A percentile compares a stretch with the other conserved stretches of the same genome.
Evolutionary conservation across 805 yeast species (phyloP).

Genomic region (Candida verbasci): DNA sequence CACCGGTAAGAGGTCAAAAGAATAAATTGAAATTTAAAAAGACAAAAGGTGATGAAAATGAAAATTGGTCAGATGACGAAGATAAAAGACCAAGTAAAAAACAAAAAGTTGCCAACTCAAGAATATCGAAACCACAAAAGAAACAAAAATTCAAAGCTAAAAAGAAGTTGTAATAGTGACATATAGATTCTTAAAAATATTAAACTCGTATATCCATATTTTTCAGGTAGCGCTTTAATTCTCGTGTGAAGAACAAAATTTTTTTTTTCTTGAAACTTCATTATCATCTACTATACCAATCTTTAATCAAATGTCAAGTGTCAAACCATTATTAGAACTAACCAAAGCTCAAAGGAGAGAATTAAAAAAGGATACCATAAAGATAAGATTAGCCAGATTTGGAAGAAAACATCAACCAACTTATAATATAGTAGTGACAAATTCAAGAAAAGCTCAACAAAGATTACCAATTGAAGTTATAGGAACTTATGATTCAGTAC

Average conservation of each 20-base stretch:
- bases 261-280: not conserved
- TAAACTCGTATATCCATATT: not conserved
- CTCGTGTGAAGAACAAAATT: constrained; percentile 1
- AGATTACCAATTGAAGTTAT: constrained; percentile 89
- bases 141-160: constrained; percentile 53
- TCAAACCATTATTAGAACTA: constrained; percentile 3
- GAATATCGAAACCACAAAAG: constrained; percentile 26
- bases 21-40: constrained; percentile 86
- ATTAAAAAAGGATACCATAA: constrained; percentile 41
- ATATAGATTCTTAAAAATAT: not conserved
- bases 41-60: constrained; percentile 46
- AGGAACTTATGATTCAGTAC: constrained; percentile 87
- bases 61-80: constrained; percentile 45
- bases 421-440: constrained; percentile 88
- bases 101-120: constrained; percentile 15
- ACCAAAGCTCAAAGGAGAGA: constrained; percentile 6
- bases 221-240: constrained; percentile 4
- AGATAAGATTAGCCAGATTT: constrained; percentile 88
- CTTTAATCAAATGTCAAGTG: not conserved
- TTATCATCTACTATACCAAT: too few relatives aligned
- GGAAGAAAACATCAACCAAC: constrained; percentile 86
- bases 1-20: constrained; percentile 90
- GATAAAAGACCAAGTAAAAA: constrained; percentile 29
- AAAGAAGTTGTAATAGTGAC: constrained; percentile 45
- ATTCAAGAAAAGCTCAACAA: constrained; percentile 73